Evolutionary conservation across 1,284 basidiomycete species (phyloP).

Genomic region (Phlebopus sp.): DNA sequence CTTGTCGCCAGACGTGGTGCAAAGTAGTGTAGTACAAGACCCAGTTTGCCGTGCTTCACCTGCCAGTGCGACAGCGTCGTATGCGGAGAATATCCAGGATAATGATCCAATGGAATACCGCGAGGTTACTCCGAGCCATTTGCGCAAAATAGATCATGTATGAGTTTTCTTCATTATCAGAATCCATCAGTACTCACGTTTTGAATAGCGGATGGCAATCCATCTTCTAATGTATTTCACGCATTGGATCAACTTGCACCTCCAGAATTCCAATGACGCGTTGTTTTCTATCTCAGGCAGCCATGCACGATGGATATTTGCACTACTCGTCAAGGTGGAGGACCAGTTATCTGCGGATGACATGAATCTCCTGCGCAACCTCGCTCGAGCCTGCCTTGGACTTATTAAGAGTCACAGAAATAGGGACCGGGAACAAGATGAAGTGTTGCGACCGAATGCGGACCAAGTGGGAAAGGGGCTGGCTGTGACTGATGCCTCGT

Average conservation of each 20-base stretch:
- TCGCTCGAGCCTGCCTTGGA: constrained; percentile 71
- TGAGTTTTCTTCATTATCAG: constrained; percentile 13
- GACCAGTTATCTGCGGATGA: constrained; percentile 74
- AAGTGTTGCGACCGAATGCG: constrained; percentile 7
- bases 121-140: constrained; percentile 44
- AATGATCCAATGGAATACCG: constrained; percentile 12
- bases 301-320: constrained; percentile 85
- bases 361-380: constrained; percentile 71
- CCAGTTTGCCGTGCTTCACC: too few species aligned
- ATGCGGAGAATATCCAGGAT: too few species aligned
- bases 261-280: constrained; percentile 43
- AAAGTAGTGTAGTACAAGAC: too few species aligned
- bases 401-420: constrained; percentile 26
- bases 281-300: constrained; percentile 51
- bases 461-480: constrained; percentile 4
- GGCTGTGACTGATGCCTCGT: constrained; percentile 54
- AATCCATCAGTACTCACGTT: constrained; percentile 12
- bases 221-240: constrained; percentile 79
- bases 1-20: constrained; percentile 1
- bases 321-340: constrained; percentile 73
- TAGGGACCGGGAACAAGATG: not conserved
- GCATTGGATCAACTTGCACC: constrained; percentile 71
- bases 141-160: constrained; percentile 67
- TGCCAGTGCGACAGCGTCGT: too few species aligned
- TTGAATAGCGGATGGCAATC: constrained; percentile 57